Conservation (phyloP, 148 eudicot species). For the Talinum fruticosum region DNA sequence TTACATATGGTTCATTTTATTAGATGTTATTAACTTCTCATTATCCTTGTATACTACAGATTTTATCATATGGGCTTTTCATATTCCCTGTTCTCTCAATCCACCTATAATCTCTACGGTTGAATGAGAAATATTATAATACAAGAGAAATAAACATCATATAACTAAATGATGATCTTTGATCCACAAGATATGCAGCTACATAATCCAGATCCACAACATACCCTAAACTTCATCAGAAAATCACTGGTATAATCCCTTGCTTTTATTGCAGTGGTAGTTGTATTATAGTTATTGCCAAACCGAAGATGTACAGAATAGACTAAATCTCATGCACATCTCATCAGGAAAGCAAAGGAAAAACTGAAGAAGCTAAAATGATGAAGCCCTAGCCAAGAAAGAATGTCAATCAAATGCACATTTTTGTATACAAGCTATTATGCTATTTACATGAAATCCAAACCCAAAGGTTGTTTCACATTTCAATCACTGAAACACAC, state of each 20-base stretch:
- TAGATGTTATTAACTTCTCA: no score
- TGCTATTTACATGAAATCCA: slow-evolving; percentile 28
- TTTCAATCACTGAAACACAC: slow-evolving; percentile 22
- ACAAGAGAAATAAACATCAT: no score
- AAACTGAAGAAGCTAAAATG: slow-evolving; percentile 9
- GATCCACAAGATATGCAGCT: no score
- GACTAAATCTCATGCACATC: slow-evolving; percentile 9
- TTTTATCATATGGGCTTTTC: no score
- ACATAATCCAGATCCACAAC: no score
- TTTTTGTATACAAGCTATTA: slow-evolving; percentile 21
- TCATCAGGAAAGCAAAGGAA: background rate
- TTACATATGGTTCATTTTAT: no score
- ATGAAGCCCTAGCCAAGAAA: slow-evolving; percentile 29
- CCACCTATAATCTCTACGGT: no score
- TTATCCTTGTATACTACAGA: no score
- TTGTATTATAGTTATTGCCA: background rate
- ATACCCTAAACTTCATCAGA: background rate
- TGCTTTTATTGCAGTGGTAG: background rate
- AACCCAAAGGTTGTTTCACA: background rate
- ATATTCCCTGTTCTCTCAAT: no score
- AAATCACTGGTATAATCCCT: background rate
- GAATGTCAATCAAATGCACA: slow-evolving; percentile 28
- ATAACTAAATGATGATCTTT: no score
- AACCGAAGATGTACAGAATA: slow-evolving; percentile 16
- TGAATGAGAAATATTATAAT: no score